Base-by-base conservation (phyloP, 2,329 filamentous ascomycete genomes). In the Emergomyces pasteurianus region DNA sequence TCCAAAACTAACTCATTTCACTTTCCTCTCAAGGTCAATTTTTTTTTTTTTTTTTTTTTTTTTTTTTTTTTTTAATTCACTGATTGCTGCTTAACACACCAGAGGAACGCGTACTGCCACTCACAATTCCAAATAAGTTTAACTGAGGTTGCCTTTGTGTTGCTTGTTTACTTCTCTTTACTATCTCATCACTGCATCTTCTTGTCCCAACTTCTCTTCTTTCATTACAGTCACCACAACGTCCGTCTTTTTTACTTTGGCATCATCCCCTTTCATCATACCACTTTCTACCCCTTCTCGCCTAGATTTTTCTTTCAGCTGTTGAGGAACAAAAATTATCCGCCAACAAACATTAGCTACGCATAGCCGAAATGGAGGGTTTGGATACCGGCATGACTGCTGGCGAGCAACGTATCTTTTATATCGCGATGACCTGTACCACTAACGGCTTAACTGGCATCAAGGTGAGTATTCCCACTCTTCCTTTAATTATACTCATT, bases 381-480 rank as follows among this genome's bases (percentile, higher is more conserved):
- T 26, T 40, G 26, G 40, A 42, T n/a, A 42, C 26, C 7, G 46
- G 21, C 36, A 60, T 70, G 54, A 65, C 62, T 60, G 43, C 64
- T 52, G 63, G 67, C 56, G 68, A 70, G 52, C 62, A 64, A 55
- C 63, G 67, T 21, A 62, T 69, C 50, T 63, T 69, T 40, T 60
- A 63, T 38, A 61, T 65, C n/a, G 62, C 61, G 21, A 58, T 61
- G 58, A 58, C 65, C 52, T 63, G 59, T 53, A 43, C 60, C 58
- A 64, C 54, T 57, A 61, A 62, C 28, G 63, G 62, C 56, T 36
- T 63, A 6, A 46, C 43, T 40, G 63, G 57, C 36, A 56, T 66
- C 58, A 65, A 66, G 64, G 66, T 63, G 63, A 34, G 12, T 43
- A 42, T 21, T 40, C 21, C 16, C 23, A 28, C 31, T 38, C n/a